Evolutionary conservation across 495 filamentous ascomycete species (phyloP).

Genomic region (Letharia lupina): DNA sequence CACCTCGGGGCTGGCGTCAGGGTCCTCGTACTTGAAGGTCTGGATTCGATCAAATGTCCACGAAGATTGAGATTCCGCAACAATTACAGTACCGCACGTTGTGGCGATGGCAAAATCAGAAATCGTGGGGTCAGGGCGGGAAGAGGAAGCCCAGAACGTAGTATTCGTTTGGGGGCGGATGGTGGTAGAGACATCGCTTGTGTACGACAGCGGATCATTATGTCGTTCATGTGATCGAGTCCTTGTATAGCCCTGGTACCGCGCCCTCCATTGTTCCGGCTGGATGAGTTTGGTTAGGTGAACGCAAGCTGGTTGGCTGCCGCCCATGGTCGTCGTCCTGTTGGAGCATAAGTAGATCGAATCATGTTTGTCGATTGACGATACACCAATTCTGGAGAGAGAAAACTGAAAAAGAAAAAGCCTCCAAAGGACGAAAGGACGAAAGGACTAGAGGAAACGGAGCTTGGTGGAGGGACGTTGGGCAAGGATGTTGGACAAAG

Average conservation of each 20-base stretch:
- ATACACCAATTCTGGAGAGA: no score
- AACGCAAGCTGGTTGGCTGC: not conserved
- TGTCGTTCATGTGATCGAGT: not conserved
- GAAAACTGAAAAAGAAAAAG: no score
- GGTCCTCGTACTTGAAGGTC: not conserved
- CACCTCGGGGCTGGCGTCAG: not conserved
- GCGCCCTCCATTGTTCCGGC: not conserved
- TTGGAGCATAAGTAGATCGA: not conserved
- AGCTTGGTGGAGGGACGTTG: not conserved
- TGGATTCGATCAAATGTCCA: constrained; percentile 2
- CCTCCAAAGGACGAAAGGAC: not conserved
- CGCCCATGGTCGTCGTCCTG: constrained; percentile 7
- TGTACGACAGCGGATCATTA: not conserved
- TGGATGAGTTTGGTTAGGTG: not conserved
- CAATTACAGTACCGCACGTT: not conserved
- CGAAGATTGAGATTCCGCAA: constrained; percentile 7
- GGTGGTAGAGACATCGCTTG: not conserved
- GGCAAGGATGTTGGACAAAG: not conserved
- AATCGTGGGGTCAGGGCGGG: not conserved
- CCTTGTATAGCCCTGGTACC: not conserved
- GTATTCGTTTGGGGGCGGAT: not conserved
- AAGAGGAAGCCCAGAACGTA: constrained; percentile 16
- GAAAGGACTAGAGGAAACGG: no score
- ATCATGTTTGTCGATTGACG: no score
- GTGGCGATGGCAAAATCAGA: constrained; percentile 17